phyloP scores from a whole-genome alignment of 768 basidiomycete species.

The Pulveroboletus ravenelii region DNA sequence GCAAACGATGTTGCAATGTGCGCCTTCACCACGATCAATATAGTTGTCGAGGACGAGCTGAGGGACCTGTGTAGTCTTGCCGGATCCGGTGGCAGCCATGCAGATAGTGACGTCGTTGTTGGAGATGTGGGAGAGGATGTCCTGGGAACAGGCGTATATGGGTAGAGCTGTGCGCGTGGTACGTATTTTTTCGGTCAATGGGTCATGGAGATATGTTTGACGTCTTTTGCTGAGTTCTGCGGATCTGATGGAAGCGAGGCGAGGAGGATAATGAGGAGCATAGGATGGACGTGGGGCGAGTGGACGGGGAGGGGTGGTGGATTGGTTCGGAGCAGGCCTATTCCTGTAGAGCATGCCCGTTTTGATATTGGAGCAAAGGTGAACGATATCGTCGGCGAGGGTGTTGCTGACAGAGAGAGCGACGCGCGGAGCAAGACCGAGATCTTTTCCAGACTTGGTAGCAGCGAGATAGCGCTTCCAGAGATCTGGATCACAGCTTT shows the following conservation, averaged over 20 bases:
- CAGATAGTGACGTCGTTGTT: slow-evolving; percentile 82
- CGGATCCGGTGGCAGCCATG: slow-evolving; percentile 88
- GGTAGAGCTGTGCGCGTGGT: slow-evolving; percentile 64
- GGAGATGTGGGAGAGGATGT: slow-evolving; percentile 64
- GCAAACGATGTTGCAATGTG: slow-evolving; percentile 83
- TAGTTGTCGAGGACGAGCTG: slow-evolving; percentile 86
- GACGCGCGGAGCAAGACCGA: slow-evolving; percentile 69
- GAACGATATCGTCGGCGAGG: slow-evolving; percentile 66
- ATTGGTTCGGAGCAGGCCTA: slow-evolving; percentile 38
- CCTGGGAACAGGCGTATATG: slow-evolving; percentile 61
- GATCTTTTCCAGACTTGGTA: slow-evolving; percentile 58
- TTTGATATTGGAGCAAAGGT: slow-evolving; percentile 64
- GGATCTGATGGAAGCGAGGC: slow-evolving; percentile 49
- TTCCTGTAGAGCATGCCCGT: slow-evolving; percentile 63
- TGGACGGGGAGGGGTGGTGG: slow-evolving; percentile 1
- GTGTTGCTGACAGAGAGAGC: slow-evolving; percentile 57
- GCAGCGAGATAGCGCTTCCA: slow-evolving; percentile 70
- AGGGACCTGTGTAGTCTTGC: slow-evolving; percentile 93
- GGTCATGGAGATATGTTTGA: slow-evolving; percentile 56
- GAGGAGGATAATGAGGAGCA: slow-evolving; percentile 27
- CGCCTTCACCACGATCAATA: slow-evolving; percentile 74
- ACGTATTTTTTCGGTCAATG: slow-evolving; percentile 62
- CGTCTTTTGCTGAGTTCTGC: slow-evolving; percentile 48
- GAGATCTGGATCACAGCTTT: slow-evolving; percentile 73
- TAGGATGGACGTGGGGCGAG: slow-evolving; percentile 12